phyloP scores from a whole-genome alignment of 2,329 filamentous ascomycete species.

The Xylariaceae sp. region DNA sequence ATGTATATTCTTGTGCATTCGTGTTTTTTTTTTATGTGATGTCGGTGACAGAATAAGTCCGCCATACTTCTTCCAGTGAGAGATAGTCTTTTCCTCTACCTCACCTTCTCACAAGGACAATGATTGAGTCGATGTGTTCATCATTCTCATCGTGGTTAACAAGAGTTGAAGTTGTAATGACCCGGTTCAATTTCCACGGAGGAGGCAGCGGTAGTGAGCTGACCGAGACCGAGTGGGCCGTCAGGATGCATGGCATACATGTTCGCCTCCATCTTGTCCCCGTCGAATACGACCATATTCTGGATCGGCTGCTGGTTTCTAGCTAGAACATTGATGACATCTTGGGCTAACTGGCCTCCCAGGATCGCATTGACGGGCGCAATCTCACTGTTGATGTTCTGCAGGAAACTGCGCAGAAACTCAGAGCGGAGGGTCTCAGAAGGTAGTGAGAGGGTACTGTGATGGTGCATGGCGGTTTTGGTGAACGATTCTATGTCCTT shows the following conservation, averaged over 20 bases:
- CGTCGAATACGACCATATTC: slow-evolving; percentile 90
- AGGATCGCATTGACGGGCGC: slow-evolving; percentile 83
- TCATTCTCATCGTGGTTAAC: too few species aligned
- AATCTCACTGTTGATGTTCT: slow-evolving; percentile 79
- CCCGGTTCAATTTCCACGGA: too few species aligned
- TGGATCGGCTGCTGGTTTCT: slow-evolving; percentile 91
- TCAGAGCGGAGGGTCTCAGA: slow-evolving; percentile 61
- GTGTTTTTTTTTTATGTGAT: too few species aligned
- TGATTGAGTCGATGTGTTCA: too few species aligned
- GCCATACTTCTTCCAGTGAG: too few species aligned
- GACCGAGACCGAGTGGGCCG: slow-evolving; percentile 46
- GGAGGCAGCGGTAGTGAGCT: slow-evolving; percentile 33
- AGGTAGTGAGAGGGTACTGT: slow-evolving; percentile 67
- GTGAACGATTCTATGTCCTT: slow-evolving; percentile 74
- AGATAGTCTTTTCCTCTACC: too few species aligned
- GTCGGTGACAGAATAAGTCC: too few species aligned
- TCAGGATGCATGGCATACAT: slow-evolving; percentile 79
- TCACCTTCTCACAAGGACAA: too few species aligned
- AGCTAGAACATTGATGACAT: slow-evolving; percentile 93
- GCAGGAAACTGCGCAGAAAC: slow-evolving; percentile 76
- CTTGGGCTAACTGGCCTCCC: slow-evolving; percentile 86
- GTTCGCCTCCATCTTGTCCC: slow-evolving; percentile 68
- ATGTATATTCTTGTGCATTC: too few species aligned
- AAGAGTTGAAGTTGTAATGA: too few species aligned
- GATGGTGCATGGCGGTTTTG: slow-evolving; percentile 68